A percentile compares a stretch with the other conserved stretches of the same genome.
Conservation (phyloP, 176 grass and related monocot species). For the Oryza rufipogon region DNA sequence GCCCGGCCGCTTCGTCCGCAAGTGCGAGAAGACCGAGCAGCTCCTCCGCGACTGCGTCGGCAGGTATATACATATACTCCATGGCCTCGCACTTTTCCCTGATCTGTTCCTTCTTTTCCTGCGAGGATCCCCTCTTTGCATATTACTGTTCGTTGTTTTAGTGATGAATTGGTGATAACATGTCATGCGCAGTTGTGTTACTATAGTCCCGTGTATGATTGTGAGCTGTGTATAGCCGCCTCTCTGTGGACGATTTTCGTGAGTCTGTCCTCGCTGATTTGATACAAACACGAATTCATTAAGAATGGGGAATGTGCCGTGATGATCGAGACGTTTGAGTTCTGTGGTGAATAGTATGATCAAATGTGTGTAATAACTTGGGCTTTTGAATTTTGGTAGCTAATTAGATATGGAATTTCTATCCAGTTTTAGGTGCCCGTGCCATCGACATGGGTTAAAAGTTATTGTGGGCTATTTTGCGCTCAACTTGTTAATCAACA, state of each 20-base stretch:
- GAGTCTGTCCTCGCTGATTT: neutral
- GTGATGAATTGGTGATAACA: neutral
- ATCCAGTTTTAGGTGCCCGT: no score
- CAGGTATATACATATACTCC: conserved; percentile 12
- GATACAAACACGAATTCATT: neutral
- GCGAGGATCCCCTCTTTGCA: neutral
- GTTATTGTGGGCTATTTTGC: neutral
- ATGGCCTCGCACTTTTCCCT: neutral
- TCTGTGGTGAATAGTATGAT: neutral
- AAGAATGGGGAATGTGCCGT: neutral
- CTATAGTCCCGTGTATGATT: no score
- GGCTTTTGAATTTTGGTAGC: neutral
- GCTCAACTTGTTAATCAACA: neutral
- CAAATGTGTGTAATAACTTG: neutral
- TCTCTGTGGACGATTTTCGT: neutral
- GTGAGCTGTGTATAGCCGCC: neutral
- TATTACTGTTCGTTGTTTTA: neutral
- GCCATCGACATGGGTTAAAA: neutral
- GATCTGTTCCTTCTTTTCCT: neutral
- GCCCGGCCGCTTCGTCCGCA: conserved; percentile 73
- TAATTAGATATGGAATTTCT: neutral
- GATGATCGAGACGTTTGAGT: neutral
- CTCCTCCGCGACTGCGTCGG: conserved; percentile 66
- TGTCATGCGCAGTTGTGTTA: no score
- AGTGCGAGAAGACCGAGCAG: conserved; percentile 86